These are phyloP conservation scores for Sanghuangporus sanghuang DNA, from an alignment of 1,284 basidiomycete species.

Conservation along the genomic window DNA sequence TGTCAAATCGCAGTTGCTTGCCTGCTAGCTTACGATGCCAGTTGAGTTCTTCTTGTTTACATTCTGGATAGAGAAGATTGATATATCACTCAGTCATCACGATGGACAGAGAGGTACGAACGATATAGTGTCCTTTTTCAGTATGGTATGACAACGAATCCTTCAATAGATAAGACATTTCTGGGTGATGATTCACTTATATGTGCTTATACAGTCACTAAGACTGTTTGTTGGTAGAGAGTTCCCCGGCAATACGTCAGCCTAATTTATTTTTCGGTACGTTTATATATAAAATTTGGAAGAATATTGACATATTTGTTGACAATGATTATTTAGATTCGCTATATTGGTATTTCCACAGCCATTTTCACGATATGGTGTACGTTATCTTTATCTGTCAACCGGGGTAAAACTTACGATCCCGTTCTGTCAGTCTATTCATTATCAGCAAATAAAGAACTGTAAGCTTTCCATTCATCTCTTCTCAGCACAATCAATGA, in stretches of 20 bases:
- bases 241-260: not conserved
- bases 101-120: constrained; percentile 5
- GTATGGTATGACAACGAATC: not conserved
- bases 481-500: not conserved
- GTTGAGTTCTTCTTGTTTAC: not conserved
- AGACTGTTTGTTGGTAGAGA: not conserved
- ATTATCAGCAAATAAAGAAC: not conserved
- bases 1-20: not conserved
- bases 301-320: not conserved
- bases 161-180: not conserved
- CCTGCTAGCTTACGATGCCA: constrained; percentile 3
- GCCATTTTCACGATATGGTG: not conserved
- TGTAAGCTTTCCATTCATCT: not conserved
- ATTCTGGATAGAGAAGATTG: not conserved
- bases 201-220: not conserved
- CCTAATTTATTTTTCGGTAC: not conserved
- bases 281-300: not conserved
- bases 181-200: not conserved
- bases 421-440: not conserved
- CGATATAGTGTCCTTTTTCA: not conserved
- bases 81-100: constrained; percentile 1
- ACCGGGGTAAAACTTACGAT: not conserved
- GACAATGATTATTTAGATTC: not conserved
- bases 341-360: constrained; percentile 4
- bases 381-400: not conserved